These are phyloP conservation scores for Andrographis paniculata DNA, from an alignment of 305 asterid genomes.

Conservation along the genomic window DNA sequence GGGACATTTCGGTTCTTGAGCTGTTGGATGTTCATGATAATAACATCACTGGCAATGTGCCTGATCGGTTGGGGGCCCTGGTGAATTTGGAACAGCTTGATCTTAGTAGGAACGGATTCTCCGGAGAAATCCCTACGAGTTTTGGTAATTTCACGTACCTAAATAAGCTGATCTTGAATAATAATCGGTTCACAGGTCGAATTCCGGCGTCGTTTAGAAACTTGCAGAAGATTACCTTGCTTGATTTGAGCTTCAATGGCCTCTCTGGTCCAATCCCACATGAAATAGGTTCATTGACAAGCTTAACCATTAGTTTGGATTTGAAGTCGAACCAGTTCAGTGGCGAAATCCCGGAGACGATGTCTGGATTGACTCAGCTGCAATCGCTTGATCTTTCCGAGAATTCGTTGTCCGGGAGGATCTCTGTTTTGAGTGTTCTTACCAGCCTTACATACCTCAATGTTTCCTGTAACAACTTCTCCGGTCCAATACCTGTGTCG, in stretches of 20 bases:
- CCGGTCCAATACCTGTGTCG: conserved; percentile 79
- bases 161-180: conserved; percentile 62
- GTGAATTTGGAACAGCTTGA: conserved; percentile 83
- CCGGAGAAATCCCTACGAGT: conserved; percentile 60
- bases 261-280: conserved; percentile 63
- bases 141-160: conserved; percentile 85
- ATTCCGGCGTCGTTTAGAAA: conserved; percentile 52
- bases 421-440: conserved; percentile 44
- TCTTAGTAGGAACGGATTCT: conserved; percentile 73
- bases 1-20: conserved; percentile 67
- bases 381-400: conserved; percentile 78
- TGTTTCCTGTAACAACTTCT: conserved; percentile 63
- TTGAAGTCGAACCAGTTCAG: conserved; percentile 54
- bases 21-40: conserved; percentile 70
- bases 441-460: conserved; percentile 75
- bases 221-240: conserved; percentile 70
- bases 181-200: conserved; percentile 56
- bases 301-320: conserved; percentile 75
- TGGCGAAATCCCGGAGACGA: conserved; percentile 67
- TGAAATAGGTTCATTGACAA: conserved; percentile 55
- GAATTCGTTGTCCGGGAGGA: conserved; percentile 51
- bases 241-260: conserved; percentile 75
- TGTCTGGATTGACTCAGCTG: conserved; percentile 63
- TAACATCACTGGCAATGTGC: conserved; percentile 55
- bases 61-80: conserved; percentile 51